phyloP scores from a whole-genome alignment of 495 filamentous ascomycete species.

The Tuber indicum region DNA sequence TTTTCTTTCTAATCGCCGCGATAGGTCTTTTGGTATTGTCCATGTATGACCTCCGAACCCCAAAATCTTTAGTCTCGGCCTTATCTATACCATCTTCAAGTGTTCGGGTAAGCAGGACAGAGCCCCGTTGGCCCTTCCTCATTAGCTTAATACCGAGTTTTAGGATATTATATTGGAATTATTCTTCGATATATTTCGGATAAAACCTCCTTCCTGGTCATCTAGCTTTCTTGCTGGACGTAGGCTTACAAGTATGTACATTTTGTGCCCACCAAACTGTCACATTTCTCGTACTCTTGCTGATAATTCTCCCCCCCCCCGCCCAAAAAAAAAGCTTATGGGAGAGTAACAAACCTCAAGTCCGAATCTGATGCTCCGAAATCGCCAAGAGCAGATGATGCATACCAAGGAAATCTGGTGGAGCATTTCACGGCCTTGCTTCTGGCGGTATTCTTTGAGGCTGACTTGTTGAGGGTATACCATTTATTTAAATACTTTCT shows the following conservation, averaged over 20 bases:
- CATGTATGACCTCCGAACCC: slow-evolving; percentile 74
- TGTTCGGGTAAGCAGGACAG: slow-evolving; percentile 20
- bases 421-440: slow-evolving; percentile 91
- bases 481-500: slow-evolving; percentile 11
- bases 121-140: slow-evolving; percentile 18
- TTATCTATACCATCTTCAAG: slow-evolving; percentile 42
- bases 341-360: slow-evolving; percentile 82
- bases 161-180: slow-evolving; percentile 62
- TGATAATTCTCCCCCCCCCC: not conserved
- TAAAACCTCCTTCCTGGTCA: slow-evolving; percentile 94
- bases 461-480: slow-evolving; percentile 66
- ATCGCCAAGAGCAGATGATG: slow-evolving; percentile 51
- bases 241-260: slow-evolving; percentile 61
- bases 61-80: slow-evolving; percentile 61
- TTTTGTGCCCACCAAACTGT: not conserved
- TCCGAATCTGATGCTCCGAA: slow-evolving; percentile 48
- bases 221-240: slow-evolving; percentile 90
- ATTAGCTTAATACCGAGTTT: not conserved
- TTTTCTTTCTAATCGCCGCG: slow-evolving; percentile 12
- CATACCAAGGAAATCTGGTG: slow-evolving; percentile 70
- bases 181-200: slow-evolving; percentile 81
- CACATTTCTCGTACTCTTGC: slow-evolving; percentile 13
- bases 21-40: slow-evolving; percentile 71
- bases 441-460: slow-evolving; percentile 74
- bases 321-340: slow-evolving; percentile 55